Percentiles rank a stretch among this genome's conserved stretches.
phyloP scores from a whole-genome alignment of 805 yeast species.

The Wickerhamiella dianesei region DNA sequence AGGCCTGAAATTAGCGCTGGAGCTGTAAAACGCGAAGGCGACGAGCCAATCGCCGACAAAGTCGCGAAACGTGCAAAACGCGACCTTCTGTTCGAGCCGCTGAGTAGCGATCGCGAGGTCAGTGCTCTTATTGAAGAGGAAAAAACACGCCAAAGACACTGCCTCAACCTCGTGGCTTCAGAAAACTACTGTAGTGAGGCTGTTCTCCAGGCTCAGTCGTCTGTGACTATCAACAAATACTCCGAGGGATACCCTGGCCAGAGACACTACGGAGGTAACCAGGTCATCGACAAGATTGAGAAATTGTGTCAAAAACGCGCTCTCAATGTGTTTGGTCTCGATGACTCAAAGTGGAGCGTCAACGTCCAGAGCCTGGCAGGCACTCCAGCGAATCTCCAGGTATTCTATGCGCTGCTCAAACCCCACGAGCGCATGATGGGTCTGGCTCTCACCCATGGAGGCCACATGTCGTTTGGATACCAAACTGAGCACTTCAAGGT shows the following conservation, averaged over 20 bases:
- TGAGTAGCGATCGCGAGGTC: conserved; percentile 27
- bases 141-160: conserved; percentile 75
- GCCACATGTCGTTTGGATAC: conserved; percentile 96
- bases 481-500: conserved; percentile 89
- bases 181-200: conserved; percentile 94
- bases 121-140: conserved; percentile 41
- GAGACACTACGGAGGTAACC: conserved; percentile 97
- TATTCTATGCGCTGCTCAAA: conserved; percentile 85
- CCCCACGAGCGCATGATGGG: conserved; percentile 98
- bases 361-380: conserved; percentile 95
- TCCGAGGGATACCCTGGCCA: conserved; percentile 99
- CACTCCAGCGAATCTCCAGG: conserved; percentile 94
- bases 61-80: background rate
- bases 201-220: conserved; percentile 89
- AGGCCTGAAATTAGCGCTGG: no score
- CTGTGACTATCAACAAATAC: conserved; percentile 95
- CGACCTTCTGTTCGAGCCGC: conserved; percentile 4
- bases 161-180: conserved; percentile 87
- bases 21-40: background rate
- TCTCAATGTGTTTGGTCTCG: conserved; percentile 66
- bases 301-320: conserved; percentile 88
- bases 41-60: background rate
- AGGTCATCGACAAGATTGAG: conserved; percentile 89
- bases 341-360: conserved; percentile 85
- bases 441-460: conserved; percentile 94